Percentiles rank a stretch among this genome's conserved stretches.
Conservation (phyloP, 331 rosid genomes). For the Cydonia oblonga region DNA sequence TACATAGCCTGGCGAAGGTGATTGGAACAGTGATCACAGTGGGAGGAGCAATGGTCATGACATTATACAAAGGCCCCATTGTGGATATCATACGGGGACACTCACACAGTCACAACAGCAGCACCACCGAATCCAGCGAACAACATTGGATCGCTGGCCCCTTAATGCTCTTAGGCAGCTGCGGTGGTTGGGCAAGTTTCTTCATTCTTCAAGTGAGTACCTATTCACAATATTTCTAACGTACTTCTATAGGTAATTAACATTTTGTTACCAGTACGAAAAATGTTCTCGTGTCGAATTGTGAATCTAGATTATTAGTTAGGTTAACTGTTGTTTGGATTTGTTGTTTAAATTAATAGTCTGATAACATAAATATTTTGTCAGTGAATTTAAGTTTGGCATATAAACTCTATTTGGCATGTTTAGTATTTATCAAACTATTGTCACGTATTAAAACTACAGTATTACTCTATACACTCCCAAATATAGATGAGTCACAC, state of each 20-base stretch:
- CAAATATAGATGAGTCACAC: too few relatives aligned
- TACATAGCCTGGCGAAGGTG: conserved; percentile 70
- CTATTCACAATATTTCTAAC: neutral
- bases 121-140: conserved; percentile 12
- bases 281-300: neutral
- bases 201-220: conserved; percentile 35
- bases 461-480: too few relatives aligned
- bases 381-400: neutral
- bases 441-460: neutral
- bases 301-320: neutral
- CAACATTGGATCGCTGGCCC: conserved; percentile 57
- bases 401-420: neutral
- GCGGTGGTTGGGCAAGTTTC: conserved; percentile 35
- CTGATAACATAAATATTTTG: too few relatives aligned
- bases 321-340: neutral
- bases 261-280: neutral
- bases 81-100: conserved; percentile 37
- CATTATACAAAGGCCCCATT: conserved; percentile 83
- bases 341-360: neutral
- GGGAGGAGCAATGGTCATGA: conserved; percentile 90
- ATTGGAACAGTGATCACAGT: conserved; percentile 69
- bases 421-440: neutral
- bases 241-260: too few relatives aligned
- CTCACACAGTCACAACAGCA: conserved; percentile 14
- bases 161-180: conserved; percentile 26